Percentiles rank a stretch among this genome's conserved stretches.
Conservation (phyloP, 2,329 filamentous ascomycete species). For the Epicoccum sorghinum region DNA sequence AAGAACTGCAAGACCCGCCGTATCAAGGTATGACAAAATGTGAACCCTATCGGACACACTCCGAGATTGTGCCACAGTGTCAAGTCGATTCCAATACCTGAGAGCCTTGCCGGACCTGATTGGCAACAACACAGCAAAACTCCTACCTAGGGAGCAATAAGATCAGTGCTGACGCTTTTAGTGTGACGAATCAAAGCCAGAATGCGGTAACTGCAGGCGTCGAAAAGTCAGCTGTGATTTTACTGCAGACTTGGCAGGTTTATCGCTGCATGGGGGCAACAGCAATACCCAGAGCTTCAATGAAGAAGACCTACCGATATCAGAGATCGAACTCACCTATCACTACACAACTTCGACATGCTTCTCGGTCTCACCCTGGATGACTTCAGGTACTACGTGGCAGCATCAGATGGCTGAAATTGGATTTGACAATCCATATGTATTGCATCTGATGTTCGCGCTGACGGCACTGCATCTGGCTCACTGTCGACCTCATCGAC, state of each 20-base stretch:
- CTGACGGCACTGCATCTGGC: constrained; percentile 36
- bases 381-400: constrained; percentile 19
- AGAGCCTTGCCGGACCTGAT: no score
- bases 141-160: not conserved
- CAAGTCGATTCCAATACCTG: no score
- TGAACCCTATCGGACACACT: not conserved
- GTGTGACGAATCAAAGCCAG: constrained; percentile 39
- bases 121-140: no score
- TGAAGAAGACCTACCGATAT: constrained; percentile 13
- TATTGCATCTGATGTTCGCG: constrained; percentile 33
- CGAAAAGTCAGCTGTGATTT: constrained; percentile 34
- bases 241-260: not conserved
- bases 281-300: not conserved
- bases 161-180: constrained; percentile 8
- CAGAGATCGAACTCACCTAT: constrained; percentile 37
- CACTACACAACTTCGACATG: constrained; percentile 36
- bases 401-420: constrained; percentile 27
- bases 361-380: constrained; percentile 26
- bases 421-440: constrained; percentile 23
- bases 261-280: not conserved
- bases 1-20: constrained; percentile 35
- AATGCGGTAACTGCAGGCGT: constrained; percentile 31
- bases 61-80: no score
- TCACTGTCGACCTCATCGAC: constrained; percentile 24
- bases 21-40: constrained; percentile 29